Evolutionary conservation across 345 rosid species (phyloP).

Genomic region (rapeseed (Brassica napus)): DNA sequence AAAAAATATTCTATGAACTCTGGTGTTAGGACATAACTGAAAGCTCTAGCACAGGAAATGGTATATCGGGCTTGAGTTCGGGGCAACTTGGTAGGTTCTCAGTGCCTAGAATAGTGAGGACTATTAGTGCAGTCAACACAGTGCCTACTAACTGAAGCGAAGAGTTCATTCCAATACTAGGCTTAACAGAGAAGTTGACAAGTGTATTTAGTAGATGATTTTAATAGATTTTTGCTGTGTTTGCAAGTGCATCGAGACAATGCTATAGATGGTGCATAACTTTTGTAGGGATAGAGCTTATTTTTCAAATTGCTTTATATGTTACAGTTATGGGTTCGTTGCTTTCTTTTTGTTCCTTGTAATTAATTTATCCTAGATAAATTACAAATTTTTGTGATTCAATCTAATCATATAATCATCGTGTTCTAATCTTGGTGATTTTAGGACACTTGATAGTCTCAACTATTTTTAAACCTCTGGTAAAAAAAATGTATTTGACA

Average conservation of each 20-base stretch:
- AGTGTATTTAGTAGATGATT: conserved; percentile 10
- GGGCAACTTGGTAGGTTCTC: conserved; percentile 26
- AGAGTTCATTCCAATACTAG: conserved; percentile 8
- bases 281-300: conserved; percentile 22
- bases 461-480: too few relatives aligned
- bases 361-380: background rate
- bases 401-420: background rate
- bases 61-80: background rate
- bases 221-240: background rate
- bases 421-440: background rate
- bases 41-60: conserved; percentile 18
- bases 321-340: background rate
- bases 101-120: conserved; percentile 32
- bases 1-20: background rate
- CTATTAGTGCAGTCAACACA: conserved; percentile 23
- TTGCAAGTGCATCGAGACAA: conserved; percentile 1
- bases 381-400: background rate
- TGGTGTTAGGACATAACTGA: conserved; percentile 40
- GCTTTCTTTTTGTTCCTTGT: too few relatives aligned
- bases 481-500: too few relatives aligned
- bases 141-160: conserved; percentile 27
- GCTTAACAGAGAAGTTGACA: background rate
- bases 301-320: background rate
- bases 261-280: conserved; percentile 23
- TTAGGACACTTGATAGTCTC: too few relatives aligned